These are phyloP conservation scores for Aspergillus flavus DNA, from an alignment of 2,329 filamentous ascomycete genomes.

Conservation along the genomic window DNA sequence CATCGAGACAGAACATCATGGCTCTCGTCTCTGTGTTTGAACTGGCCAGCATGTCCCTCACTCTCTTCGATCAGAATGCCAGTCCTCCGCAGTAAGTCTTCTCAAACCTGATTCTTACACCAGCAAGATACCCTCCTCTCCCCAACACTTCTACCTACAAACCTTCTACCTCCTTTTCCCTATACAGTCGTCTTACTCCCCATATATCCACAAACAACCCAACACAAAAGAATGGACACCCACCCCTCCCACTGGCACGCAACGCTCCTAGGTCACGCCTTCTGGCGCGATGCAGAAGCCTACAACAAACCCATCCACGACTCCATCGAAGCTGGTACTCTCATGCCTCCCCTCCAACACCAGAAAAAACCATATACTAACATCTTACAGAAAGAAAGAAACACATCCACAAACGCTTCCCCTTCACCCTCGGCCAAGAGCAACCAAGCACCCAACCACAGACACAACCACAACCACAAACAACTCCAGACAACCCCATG, in stretches of 20 bases:
- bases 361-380: neutral
- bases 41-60: neutral
- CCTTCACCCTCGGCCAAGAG: slow-evolving; percentile 26
- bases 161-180: neutral
- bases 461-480: neutral
- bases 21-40: too few species aligned
- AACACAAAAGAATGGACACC: slow-evolving; percentile 18
- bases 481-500: neutral
- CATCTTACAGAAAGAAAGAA: slow-evolving; percentile 16
- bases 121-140: neutral
- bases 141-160: neutral
- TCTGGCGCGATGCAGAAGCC: slow-evolving; percentile 32
- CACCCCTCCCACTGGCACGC: slow-evolving; percentile 27
- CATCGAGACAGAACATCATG: neutral
- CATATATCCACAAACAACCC: neutral
- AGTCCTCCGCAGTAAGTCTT: neutral
- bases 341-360: neutral
- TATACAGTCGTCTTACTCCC: neutral
- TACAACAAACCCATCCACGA: slow-evolving; percentile 21
- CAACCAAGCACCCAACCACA: slow-evolving; percentile 2
- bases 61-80: neutral
- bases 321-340: slow-evolving; percentile 21
- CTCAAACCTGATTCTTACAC: neutral
- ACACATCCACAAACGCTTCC: slow-evolving; percentile 26
- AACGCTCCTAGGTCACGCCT: slow-evolving; percentile 30